These are phyloP conservation scores for Austroboletus rostrupii DNA, from an alignment of 1,284 basidiomycete genomes.

Conservation along the genomic window DNA sequence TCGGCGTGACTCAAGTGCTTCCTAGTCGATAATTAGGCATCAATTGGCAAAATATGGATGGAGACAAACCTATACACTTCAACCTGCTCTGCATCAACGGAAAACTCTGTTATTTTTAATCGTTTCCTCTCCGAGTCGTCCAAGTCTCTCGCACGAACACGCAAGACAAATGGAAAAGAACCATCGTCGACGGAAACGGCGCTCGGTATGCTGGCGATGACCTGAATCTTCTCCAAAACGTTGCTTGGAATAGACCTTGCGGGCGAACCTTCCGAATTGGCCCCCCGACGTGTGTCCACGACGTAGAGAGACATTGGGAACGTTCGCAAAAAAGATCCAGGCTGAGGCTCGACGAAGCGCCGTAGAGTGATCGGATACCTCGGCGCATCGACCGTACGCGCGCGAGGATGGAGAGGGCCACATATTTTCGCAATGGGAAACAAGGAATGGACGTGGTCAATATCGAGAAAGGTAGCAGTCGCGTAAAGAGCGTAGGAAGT, in stretches of 20 bases:
- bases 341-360: slow-evolving; percentile 43
- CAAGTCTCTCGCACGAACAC: slow-evolving; percentile 55
- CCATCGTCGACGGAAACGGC: slow-evolving; percentile 44
- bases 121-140: slow-evolving; percentile 43
- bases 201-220: slow-evolving; percentile 58
- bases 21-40: slow-evolving; percentile 31
- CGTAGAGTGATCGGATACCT: slow-evolving; percentile 39
- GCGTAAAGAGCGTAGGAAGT: slow-evolving; percentile 66
- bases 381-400: slow-evolving; percentile 34
- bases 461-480: slow-evolving; percentile 50
- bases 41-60: not conserved
- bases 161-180: slow-evolving; percentile 50
- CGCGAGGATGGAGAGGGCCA: slow-evolving; percentile 42
- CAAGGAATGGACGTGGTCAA: slow-evolving; percentile 37
- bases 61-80: slow-evolving; percentile 60
- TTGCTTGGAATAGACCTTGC: slow-evolving; percentile 42
- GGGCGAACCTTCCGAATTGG: slow-evolving; percentile 5
- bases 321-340: slow-evolving; percentile 20
- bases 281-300: slow-evolving; percentile 23
- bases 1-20: slow-evolving; percentile 38
- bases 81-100: slow-evolving; percentile 53
- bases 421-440: slow-evolving; percentile 50
- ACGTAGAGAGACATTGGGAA: slow-evolving; percentile 25
- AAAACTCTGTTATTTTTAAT: slow-evolving; percentile 53
- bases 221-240: slow-evolving; percentile 56